Evolutionary conservation across 2,329 filamentous ascomycete species (phyloP).

Genomic region (Ploettnerulaceae sp.): DNA sequence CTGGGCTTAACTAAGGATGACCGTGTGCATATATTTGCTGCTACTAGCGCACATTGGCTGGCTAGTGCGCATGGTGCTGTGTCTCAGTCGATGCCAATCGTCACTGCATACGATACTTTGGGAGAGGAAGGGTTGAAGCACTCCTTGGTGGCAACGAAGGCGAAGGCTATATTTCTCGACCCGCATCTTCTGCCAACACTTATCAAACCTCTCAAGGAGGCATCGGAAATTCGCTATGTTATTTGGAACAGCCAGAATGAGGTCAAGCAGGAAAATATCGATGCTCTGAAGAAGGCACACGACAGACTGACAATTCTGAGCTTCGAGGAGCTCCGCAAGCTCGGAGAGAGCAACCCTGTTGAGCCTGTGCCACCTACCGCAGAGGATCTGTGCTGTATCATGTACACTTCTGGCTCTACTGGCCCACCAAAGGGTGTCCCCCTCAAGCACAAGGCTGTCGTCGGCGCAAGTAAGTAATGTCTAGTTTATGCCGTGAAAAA

Average conservation of each 20-base stretch:
- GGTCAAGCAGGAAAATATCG: slow-evolving; percentile 44
- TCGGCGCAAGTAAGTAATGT: slow-evolving; percentile 71
- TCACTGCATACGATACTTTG: slow-evolving; percentile 92
- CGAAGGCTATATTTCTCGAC: slow-evolving; percentile 82
- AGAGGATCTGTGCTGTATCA: slow-evolving; percentile 76
- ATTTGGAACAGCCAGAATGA: slow-evolving; percentile 58
- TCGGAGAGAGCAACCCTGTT: slow-evolving; percentile 55
- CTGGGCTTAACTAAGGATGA: slow-evolving; percentile 66
- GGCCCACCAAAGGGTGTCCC: slow-evolving; percentile 87
- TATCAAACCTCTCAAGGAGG: slow-evolving; percentile 50
- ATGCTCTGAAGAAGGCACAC: slow-evolving; percentile 52
- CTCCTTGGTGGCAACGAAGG: slow-evolving; percentile 75
- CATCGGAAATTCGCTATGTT: slow-evolving; percentile 51
- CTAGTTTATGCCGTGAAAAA: slow-evolving; percentile 49
- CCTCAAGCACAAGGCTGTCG: slow-evolving; percentile 75
- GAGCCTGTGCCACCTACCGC: slow-evolving; percentile 67
- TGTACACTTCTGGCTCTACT: slow-evolving; percentile 86
- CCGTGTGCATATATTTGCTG: slow-evolving; percentile 74
- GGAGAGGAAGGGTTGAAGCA: slow-evolving; percentile 80
- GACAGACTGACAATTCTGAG: slow-evolving; percentile 49
- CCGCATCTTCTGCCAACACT: slow-evolving; percentile 66
- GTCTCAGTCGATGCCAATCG: slow-evolving; percentile 85
- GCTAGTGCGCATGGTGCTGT: slow-evolving; percentile 71
- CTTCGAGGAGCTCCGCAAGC: slow-evolving; percentile 49
- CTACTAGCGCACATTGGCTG: slow-evolving; percentile 71